phyloP scores from a whole-genome alignment of 2,329 filamentous ascomycete species.

The Plenodomus tracheiphilus region DNA sequence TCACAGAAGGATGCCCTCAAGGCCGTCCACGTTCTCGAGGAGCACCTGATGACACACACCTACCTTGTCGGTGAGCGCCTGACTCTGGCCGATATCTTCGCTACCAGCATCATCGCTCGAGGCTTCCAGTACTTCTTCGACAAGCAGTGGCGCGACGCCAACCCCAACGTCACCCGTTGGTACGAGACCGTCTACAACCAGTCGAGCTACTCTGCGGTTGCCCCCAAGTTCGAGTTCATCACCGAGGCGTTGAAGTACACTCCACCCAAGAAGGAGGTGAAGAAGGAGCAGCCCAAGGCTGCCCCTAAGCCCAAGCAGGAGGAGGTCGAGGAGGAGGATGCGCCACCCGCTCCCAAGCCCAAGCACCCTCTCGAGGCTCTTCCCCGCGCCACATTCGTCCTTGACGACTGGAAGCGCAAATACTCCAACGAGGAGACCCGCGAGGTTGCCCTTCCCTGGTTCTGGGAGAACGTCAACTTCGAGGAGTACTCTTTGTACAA shows the following conservation, averaged over 20 bases:
- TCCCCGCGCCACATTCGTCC: slow-evolving; percentile 74
- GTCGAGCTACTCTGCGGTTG: slow-evolving; percentile 82
- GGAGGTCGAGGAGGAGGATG: slow-evolving; percentile 64
- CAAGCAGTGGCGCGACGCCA: slow-evolving; percentile 79
- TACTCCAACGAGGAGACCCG: slow-evolving; percentile 96
- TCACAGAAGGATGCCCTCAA: slow-evolving; percentile 69
- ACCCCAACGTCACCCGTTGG: slow-evolving; percentile 91
- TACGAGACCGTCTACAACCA: slow-evolving; percentile 93
- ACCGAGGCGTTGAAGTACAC: slow-evolving; percentile 76
- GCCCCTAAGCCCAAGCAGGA: slow-evolving; percentile 57
- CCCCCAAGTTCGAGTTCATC: slow-evolving; percentile 74
- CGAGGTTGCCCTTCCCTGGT: slow-evolving; percentile 85
- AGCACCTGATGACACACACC: slow-evolving; percentile 88
- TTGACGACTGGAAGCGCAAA: slow-evolving; percentile 98
- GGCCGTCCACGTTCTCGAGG: slow-evolving; percentile 74
- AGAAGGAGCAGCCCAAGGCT: slow-evolving; percentile 68
- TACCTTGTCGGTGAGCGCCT: slow-evolving; percentile 98
- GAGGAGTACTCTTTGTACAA: slow-evolving; percentile 96
- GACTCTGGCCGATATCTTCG: slow-evolving; percentile 93
- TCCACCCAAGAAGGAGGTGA: slow-evolving; percentile 78
- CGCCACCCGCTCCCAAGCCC: slow-evolving; percentile 73
- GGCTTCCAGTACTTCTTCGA: slow-evolving; percentile 95
- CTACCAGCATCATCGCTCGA: slow-evolving; percentile 74
- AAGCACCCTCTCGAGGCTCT: slow-evolving; percentile 95
- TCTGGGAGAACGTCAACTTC: slow-evolving; percentile 95